Percentiles rank a stretch among this genome's conserved stretches.
Evolutionary conservation across 1,284 basidiomycete genomes (phyloP).

Genomic region (Pholiota adiposa): DNA sequence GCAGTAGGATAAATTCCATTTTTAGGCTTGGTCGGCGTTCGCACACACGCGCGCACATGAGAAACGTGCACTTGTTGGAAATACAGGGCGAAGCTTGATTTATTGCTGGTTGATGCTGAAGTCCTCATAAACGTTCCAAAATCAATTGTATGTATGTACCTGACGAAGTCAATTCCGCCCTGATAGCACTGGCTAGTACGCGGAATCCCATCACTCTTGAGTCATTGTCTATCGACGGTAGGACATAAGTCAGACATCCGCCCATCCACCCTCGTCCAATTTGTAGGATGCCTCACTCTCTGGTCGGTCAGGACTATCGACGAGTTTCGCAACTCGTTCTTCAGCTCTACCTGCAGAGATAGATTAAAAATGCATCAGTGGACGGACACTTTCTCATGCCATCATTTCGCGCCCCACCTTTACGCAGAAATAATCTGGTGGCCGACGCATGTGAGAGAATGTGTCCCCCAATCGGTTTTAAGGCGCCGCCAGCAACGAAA

Average conservation of each 20-base stretch:
- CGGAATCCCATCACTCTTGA: background rate
- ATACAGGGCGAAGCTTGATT: background rate
- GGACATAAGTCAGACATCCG: constrained; percentile 57
- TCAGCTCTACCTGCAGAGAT: constrained; percentile 82
- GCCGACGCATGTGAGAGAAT: constrained; percentile 88
- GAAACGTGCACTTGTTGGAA: constrained; percentile 11
- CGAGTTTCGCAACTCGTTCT: constrained; percentile 93
- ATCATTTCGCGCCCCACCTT: constrained; percentile 55
- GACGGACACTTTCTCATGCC: background rate
- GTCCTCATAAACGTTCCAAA: background rate
- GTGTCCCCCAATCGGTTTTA: constrained; percentile 88
- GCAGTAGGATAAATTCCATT: constrained; percentile 8
- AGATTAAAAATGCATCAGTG: background rate
- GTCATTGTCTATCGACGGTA: too few relatives aligned
- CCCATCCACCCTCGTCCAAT: constrained; percentile 86
- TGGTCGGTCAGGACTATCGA: constrained; percentile 90
- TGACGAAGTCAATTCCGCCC: background rate
- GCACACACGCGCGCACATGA: constrained; percentile 2
- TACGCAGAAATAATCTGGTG: constrained; percentile 84
- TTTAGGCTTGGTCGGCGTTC: constrained; percentile 2
- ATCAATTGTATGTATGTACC: background rate
- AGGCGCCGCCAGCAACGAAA: constrained; percentile 87
- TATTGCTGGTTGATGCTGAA: background rate
- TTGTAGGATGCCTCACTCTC: constrained; percentile 94
- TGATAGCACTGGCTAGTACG: background rate